Evolutionary conservation across 306 rosid genomes (phyloP).

Genomic region (Rosa lucieae): DNA sequence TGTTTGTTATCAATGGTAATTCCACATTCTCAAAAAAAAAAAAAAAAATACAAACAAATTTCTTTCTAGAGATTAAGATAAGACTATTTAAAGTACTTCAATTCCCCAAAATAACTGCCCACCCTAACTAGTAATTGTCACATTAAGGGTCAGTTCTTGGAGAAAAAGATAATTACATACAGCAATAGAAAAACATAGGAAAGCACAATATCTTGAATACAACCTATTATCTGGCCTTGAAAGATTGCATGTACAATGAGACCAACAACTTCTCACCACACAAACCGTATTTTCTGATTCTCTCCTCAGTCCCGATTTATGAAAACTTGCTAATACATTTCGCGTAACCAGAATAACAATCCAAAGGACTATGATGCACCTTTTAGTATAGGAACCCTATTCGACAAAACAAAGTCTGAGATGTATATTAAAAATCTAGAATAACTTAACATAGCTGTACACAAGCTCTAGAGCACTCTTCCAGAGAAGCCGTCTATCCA

Average conservation of each 20-base stretch:
- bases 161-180: background rate
- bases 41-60: background rate
- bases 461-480: too few relatives aligned
- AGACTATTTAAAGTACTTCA: background rate
- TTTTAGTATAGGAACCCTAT: background rate
- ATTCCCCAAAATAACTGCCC: background rate
- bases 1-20: too few relatives aligned
- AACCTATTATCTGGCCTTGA: background rate
- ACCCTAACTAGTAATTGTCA: background rate
- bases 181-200: background rate
- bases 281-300: background rate
- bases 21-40: too few relatives aligned
- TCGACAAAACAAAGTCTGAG: too few relatives aligned
- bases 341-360: background rate
- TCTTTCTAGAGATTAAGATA: background rate
- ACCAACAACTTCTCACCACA: background rate
- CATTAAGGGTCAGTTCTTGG: constrained; percentile 3
- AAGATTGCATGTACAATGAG: background rate
- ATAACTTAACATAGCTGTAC: too few relatives aligned
- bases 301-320: background rate
- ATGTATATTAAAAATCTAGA: too few relatives aligned
- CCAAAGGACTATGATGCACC: background rate
- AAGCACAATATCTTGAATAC: background rate
- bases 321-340: background rate
- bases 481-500: too few relatives aligned